These are phyloP conservation scores for Trichosporon coremiiforme DNA, from an alignment of 1,284 basidiomycete genomes.

Conservation along the genomic window DNA sequence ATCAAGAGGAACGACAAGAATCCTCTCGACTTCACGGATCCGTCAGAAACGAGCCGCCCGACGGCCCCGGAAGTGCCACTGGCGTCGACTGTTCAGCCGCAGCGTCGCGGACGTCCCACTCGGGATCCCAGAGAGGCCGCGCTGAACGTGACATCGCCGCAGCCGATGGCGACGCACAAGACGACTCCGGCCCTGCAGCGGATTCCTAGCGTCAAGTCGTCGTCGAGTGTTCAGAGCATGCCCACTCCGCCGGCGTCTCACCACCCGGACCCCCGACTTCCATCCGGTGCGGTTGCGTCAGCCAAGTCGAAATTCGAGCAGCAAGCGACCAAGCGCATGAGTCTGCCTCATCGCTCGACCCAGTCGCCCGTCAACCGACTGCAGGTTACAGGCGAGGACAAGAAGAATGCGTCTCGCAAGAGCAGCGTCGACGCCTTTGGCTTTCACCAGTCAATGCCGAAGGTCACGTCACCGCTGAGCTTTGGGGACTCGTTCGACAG, in stretches of 20 bases:
- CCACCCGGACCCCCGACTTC: not conserved
- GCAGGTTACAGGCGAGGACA: conserved; percentile 45
- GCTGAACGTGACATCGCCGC: not conserved
- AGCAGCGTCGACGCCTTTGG: conserved; percentile 46
- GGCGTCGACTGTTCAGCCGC: conserved; percentile 48
- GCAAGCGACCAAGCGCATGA: conserved; percentile 9
- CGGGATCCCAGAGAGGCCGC: conserved; percentile 36
- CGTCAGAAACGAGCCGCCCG: conserved; percentile 31
- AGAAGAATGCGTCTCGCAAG: conserved; percentile 23
- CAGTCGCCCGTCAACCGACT: conserved; percentile 21
- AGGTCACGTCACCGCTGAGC: conserved; percentile 21
- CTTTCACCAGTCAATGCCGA: conserved; percentile 19
- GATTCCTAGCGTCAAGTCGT: not conserved
- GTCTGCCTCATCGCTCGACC: not conserved
- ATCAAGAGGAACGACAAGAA: conserved; percentile 32
- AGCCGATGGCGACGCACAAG: conserved; percentile 14
- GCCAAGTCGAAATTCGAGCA: conserved; percentile 16
- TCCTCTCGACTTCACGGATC: conserved; percentile 53
- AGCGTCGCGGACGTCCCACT: conserved; percentile 52
- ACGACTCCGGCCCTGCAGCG: conserved; percentile 8
- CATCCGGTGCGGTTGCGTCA: conserved; percentile 2
- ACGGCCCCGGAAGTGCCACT: conserved; percentile 38
- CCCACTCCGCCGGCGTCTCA: not conserved
- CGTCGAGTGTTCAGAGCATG: conserved; percentile 3
- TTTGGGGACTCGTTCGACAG: conserved; percentile 30